These are phyloP conservation scores for Kitagawia praeruptora DNA, from an alignment of 129 eudicot species.

Conservation along the genomic window DNA sequence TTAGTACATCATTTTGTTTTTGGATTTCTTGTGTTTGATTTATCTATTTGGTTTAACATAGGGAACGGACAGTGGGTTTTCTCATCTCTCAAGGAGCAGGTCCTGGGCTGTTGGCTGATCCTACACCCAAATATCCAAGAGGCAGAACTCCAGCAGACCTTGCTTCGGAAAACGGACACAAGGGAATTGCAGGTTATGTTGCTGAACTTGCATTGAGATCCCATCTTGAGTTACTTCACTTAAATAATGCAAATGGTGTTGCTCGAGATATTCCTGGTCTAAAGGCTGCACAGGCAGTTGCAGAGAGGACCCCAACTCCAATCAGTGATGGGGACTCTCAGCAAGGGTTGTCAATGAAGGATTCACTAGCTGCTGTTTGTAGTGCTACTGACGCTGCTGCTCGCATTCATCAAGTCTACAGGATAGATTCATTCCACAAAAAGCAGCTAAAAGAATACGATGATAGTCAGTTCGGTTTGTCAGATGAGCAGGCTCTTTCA, in stretches of 20 bases:
- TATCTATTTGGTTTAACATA: slow-evolving; percentile 16
- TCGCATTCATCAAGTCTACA: slow-evolving; percentile 81
- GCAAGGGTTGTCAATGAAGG: slow-evolving; percentile 62
- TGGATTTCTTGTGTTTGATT: neutral
- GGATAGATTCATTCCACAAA: slow-evolving; percentile 87
- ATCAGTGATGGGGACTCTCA: slow-evolving; percentile 44
- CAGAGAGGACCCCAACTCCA: slow-evolving; percentile 69
- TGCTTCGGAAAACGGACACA: slow-evolving; percentile 84
- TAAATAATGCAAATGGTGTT: slow-evolving; percentile 48
- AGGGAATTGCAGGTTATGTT: slow-evolving; percentile 90
- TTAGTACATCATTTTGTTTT: neutral
- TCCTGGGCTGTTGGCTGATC: slow-evolving; percentile 89
- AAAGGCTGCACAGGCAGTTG: slow-evolving; percentile 57
- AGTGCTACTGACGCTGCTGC: slow-evolving; percentile 98
- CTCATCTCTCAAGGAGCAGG: slow-evolving; percentile 72
- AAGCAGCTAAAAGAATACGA: slow-evolving; percentile 65
- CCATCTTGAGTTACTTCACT: slow-evolving; percentile 47
- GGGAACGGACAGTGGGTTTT: slow-evolving; percentile 79
- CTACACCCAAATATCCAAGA: slow-evolving; percentile 64
- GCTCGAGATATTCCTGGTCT: slow-evolving; percentile 23
- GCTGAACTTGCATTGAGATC: slow-evolving; percentile 77
- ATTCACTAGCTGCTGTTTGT: slow-evolving; percentile 89
- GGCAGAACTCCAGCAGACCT: slow-evolving; percentile 86
- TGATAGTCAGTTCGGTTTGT: slow-evolving; percentile 45
- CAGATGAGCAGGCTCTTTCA: slow-evolving; percentile 71